Evolutionary conservation across 768 basidiomycete genomes (phyloP).

Genomic region (Dioszegia crocea): DNA sequence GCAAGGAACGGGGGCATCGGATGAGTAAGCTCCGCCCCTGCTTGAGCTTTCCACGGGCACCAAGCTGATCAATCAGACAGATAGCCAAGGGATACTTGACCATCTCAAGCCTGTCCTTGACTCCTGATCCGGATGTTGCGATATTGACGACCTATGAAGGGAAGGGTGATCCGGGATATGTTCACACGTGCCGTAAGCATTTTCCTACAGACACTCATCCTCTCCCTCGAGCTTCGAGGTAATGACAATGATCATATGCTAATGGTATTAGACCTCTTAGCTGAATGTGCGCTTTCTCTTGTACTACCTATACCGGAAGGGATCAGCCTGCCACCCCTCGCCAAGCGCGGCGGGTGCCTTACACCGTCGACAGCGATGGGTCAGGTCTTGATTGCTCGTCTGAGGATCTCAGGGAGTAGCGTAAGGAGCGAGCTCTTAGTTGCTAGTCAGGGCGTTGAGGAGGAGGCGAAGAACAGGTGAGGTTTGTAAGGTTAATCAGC

Average conservation of each 20-base stretch:
- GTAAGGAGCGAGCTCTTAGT: constrained; percentile 21
- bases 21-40: constrained; percentile 53
- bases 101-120: constrained; percentile 68
- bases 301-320: constrained; percentile 55
- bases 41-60: background rate
- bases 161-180: constrained; percentile 63
- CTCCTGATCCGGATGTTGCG: constrained; percentile 53
- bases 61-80: constrained; percentile 50
- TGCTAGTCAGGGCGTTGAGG: background rate
- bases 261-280: constrained; percentile 69
- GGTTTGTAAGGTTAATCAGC: too few relatives aligned
- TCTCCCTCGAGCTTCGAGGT: background rate
- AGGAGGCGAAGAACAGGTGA: background rate
- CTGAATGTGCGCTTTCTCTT: constrained; percentile 71
- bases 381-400: constrained; percentile 64
- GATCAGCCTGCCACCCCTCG: constrained; percentile 58
- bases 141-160: constrained; percentile 64
- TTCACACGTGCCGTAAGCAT: constrained; percentile 36
- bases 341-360: constrained; percentile 67
- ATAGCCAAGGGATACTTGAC: constrained; percentile 60
- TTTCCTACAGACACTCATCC: background rate
- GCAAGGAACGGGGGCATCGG: constrained; percentile 31
- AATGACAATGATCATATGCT: too few relatives aligned
- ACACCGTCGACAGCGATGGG: constrained; percentile 82
- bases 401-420: constrained; percentile 56